Conservation (phyloP, 345 rosid species). For the Noccaea bulbosa region DNA sequence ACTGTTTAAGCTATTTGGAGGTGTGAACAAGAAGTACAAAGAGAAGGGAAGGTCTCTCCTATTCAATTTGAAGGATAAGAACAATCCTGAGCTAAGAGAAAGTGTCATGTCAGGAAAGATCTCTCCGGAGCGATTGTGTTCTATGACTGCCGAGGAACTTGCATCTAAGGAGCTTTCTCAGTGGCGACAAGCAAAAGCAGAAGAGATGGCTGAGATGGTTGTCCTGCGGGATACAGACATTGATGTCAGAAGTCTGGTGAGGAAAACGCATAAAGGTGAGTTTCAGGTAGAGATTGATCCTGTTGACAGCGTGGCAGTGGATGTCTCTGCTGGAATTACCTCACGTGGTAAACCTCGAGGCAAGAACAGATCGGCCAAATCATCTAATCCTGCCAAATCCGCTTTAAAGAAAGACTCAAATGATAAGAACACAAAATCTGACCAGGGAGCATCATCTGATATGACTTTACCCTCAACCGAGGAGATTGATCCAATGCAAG, state of each 20-base stretch:
- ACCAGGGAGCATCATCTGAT: slow-evolving; percentile 45
- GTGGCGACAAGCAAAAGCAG: slow-evolving; percentile 98
- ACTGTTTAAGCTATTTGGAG: slow-evolving; percentile 84
- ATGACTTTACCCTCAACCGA: slow-evolving; percentile 66
- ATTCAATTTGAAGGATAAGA: slow-evolving; percentile 89
- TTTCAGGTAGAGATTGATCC: slow-evolving; percentile 84
- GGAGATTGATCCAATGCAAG: slow-evolving; percentile 51
- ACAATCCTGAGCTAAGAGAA: slow-evolving; percentile 90
- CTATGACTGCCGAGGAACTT: slow-evolving; percentile 97
- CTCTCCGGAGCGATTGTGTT: slow-evolving; percentile 68
- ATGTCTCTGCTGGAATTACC: slow-evolving; percentile 63
- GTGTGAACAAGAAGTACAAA: slow-evolving; percentile 95
- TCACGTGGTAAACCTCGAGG: slow-evolving; percentile 42
- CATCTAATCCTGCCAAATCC: slow-evolving; percentile 36
- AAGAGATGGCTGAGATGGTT: slow-evolving; percentile 93
- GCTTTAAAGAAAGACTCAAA: slow-evolving; percentile 43
- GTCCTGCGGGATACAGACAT: slow-evolving; percentile 78
- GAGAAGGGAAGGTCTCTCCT: slow-evolving; percentile 93
- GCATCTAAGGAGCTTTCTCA: slow-evolving; percentile 96
- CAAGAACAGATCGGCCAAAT: slow-evolving; percentile 23
- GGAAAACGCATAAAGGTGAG: slow-evolving; percentile 98
- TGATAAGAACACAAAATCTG: slow-evolving; percentile 47
- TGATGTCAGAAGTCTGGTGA: slow-evolving; percentile 80
- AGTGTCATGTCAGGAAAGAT: slow-evolving; percentile 82
- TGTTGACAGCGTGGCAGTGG: slow-evolving; percentile 56